Evolutionary conservation across 2,329 filamentous ascomycete species (phyloP), one percentile per base, ranked within the genome.

Genomic region (Chaetomium sp.): DNA sequence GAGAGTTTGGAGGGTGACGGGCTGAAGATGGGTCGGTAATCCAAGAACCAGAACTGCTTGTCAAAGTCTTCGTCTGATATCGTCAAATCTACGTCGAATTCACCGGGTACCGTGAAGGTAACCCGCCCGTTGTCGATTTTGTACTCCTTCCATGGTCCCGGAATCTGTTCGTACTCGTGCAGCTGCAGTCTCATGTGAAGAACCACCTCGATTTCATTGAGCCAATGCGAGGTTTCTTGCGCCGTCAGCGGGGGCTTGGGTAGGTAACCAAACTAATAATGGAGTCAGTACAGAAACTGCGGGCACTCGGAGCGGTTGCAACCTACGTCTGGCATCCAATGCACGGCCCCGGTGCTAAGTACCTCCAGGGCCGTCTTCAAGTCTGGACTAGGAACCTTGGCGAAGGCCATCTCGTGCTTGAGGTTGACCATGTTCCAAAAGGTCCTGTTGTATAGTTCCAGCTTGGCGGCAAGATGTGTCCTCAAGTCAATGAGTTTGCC

Each of bases 41-140:
- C 93, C 67, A 98, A 91, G 74, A 98, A 97, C 83, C 90, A 97
- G 74, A 96, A 96, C 72, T 96, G 93, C 61, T 90, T 90, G 35
- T 87, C 82, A 21, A 88, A 86, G 69, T 95, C 90, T 73, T 98
- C 93, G 70, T 93, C 90, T 21, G 91, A 92, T 68, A 98, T 90
- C 0, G 93, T 93, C 59, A 99, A 84, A 74, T 98, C 95, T 23
- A 98, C 86, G 75, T 98, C 94, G 72, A 97, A 97, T 75, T 98
- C 94, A 60, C 86, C 86, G 2, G 86, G 80, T 1, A 98, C 90
- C 55, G 81, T 85, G 75, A 99, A 99, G 0, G 93, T 98, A 7
- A 91, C 94, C 57, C 94, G 87, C n/a, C 96, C 95, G 59, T 92
- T 90, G 60, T 85, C 84, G 66, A 99, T 90, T 5, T 82, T 84